Evolutionary conservation across 2,329 filamentous ascomycete genomes (phyloP).

Genomic region (Gnomoniopsis smithogilvyi): DNA sequence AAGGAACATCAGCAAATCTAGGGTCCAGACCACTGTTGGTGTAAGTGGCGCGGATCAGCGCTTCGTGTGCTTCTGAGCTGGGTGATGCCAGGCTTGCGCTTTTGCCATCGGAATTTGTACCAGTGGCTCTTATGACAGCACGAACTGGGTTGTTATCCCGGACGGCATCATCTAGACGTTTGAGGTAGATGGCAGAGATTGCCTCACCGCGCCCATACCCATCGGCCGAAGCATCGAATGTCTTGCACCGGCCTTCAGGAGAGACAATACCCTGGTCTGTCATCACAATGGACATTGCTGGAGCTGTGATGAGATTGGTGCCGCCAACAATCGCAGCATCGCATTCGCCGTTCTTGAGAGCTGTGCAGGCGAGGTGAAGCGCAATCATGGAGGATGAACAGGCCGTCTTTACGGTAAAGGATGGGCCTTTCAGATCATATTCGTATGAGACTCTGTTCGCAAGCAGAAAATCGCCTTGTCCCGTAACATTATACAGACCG

Average conservation of each 20-base stretch:
- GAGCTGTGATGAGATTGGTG: constrained; percentile 24
- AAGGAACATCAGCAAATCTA: constrained; percentile 24
- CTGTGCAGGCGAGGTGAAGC: constrained; percentile 30
- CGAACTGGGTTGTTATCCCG: constrained; percentile 45
- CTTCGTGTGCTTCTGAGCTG: constrained; percentile 34
- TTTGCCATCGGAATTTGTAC: constrained; percentile 53
- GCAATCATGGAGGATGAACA: constrained; percentile 31
- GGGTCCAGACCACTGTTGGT: constrained; percentile 26
- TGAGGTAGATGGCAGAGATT: constrained; percentile 51
- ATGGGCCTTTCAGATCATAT: not conserved
- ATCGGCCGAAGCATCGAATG: constrained; percentile 33
- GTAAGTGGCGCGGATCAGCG: constrained; percentile 30
- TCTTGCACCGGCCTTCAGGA: constrained; percentile 21
- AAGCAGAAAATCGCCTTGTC: not conserved
- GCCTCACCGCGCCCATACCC: constrained; percentile 63
- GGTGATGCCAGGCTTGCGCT: constrained; percentile 56
- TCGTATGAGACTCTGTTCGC: not conserved
- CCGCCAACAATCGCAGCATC: constrained; percentile 25
- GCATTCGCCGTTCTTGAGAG: constrained; percentile 26
- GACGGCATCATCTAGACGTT: constrained; percentile 32
- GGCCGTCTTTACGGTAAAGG: too few species aligned
- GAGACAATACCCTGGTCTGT: constrained; percentile 17
- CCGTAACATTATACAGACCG: not conserved
- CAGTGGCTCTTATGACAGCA: constrained; percentile 47
- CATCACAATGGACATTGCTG: constrained; percentile 23